Conservation (phyloP, 306 rosid genomes). For the Cucumis melo region DNA sequence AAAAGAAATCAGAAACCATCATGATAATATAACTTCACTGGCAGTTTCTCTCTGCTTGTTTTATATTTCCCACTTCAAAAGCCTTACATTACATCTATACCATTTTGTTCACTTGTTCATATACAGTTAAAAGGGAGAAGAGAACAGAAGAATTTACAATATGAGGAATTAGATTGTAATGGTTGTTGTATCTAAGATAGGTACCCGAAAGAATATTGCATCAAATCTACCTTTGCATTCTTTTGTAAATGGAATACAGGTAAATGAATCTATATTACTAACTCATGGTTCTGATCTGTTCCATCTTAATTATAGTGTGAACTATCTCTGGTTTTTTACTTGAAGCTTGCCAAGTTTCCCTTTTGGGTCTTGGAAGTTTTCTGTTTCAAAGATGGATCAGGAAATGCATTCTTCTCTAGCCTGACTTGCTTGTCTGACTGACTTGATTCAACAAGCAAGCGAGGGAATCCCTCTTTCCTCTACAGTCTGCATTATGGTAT, state of each 20-base stretch:
- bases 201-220: constrained; percentile 13
- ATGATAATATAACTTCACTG: constrained; percentile 6
- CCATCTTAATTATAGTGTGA: background rate
- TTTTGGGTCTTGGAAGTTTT: background rate
- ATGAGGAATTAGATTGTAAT: constrained; percentile 9
- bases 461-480: background rate
- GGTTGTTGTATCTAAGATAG: constrained; percentile 18
- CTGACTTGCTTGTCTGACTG: background rate
- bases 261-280: constrained; percentile 15
- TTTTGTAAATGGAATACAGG: constrained; percentile 39
- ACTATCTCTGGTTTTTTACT: background rate
- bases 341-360: background rate
- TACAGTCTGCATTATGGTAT: background rate
- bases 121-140: background rate
- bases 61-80: background rate
- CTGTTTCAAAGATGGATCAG: background rate
- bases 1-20: constrained; percentile 5
- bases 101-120: constrained; percentile 1
- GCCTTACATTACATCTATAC: background rate
- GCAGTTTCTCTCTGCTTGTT: constrained; percentile 5
- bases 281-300: background rate
- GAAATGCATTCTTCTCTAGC: background rate
- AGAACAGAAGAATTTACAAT: background rate
- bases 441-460: background rate
- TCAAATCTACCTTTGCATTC: constrained; percentile 20